These are phyloP conservation scores for Candida tetrigidarum DNA, from an alignment of 1,139 yeast genomes.

Conservation along the genomic window DNA sequence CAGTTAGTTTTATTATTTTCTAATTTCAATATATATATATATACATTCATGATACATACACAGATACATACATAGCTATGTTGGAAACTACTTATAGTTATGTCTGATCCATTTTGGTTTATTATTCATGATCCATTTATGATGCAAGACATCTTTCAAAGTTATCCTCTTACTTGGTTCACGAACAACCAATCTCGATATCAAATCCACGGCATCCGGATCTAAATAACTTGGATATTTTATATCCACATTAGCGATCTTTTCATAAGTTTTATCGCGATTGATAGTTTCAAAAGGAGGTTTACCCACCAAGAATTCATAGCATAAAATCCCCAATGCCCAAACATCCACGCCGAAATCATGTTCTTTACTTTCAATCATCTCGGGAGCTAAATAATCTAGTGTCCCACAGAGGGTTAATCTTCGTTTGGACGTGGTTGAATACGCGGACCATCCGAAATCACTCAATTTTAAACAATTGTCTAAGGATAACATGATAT, in stretches of 20 bases:
- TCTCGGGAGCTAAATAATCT: constrained; percentile 95
- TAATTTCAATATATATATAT: constrained; percentile 1
- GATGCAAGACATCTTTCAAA: constrained; percentile 63
- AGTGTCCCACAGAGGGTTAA: constrained; percentile 93
- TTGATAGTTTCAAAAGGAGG: constrained; percentile 92
- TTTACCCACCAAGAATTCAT: constrained; percentile 83
- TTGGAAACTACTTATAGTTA: background rate
- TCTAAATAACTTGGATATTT: constrained; percentile 72
- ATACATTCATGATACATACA: too few relatives aligned
- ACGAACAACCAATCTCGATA: constrained; percentile 59
- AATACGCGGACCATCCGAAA: constrained; percentile 90
- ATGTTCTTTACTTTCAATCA: constrained; percentile 85
- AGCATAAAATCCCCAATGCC: constrained; percentile 89
- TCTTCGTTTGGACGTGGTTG: constrained; percentile 49
- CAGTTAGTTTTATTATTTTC: constrained; percentile 2
- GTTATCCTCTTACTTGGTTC: constrained; percentile 70
- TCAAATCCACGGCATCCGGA: constrained; percentile 78
- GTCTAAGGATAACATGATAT: constrained; percentile 74
- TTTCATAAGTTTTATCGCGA: constrained; percentile 72
- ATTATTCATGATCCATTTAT: constrained; percentile 83
- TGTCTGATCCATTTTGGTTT: constrained; percentile 46
- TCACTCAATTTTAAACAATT: constrained; percentile 83
- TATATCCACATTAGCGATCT: constrained; percentile 79
- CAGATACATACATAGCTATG: background rate
- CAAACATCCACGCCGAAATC: constrained; percentile 84